Evolutionary conservation across 2,329 filamentous ascomycete genomes (phyloP).

Genomic region (Dactylellina sp.): DNA sequence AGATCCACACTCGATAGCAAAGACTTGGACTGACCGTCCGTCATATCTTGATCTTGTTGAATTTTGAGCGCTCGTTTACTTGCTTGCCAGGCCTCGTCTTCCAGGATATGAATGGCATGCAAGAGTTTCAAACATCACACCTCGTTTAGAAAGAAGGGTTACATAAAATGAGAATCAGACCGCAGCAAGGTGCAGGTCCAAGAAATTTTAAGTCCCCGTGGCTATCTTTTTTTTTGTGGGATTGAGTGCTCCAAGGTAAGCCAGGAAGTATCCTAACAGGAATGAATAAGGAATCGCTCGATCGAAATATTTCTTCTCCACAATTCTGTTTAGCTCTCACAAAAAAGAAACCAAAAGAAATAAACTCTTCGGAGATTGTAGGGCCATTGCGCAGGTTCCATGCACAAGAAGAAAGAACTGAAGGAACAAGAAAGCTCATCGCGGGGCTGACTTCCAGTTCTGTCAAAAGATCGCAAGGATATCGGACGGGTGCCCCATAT

Average conservation of each 20-base stretch:
- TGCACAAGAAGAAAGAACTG: conserved; percentile 12
- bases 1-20: no score
- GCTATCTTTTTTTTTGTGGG: not conserved
- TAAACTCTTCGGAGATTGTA: conserved; percentile 50
- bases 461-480: conserved; percentile 47
- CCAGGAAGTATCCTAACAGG: conserved; percentile 18
- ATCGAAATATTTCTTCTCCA: conserved; percentile 19
- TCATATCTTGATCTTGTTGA: not conserved
- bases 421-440: conserved; percentile 14
- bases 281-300: conserved; percentile 23
- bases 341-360: conserved; percentile 6
- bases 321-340: conserved; percentile 8
- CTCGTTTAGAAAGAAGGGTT: not conserved
- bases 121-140: no score
- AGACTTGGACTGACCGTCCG: no score
- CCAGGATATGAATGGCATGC: not conserved
- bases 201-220: conserved; percentile 10
- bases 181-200: conserved; percentile 11
- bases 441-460: conserved; percentile 55
- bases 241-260: not conserved
- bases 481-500: conserved; percentile 49
- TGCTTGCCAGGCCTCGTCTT: conserved; percentile 18
- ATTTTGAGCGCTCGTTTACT: no score
- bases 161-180: conserved; percentile 9
- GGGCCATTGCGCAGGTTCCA: conserved; percentile 14